Base-by-base conservation (phyloP, 2,329 filamentous ascomycete species). In the Corinectria fuckeliana region DNA sequence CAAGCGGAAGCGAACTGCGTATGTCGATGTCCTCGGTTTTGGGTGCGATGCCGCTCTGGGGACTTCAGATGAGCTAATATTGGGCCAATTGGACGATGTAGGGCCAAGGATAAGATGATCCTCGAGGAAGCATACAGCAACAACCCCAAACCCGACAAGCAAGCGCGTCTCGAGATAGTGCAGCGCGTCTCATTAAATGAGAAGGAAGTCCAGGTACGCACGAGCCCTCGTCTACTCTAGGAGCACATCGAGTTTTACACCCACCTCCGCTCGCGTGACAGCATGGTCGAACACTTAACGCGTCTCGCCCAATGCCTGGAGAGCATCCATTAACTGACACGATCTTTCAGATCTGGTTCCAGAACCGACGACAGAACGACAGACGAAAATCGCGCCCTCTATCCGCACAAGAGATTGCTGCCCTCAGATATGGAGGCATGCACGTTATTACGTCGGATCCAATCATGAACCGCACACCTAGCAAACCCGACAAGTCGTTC, bases 341-440 rank as follows among this genome's bases (percentile, higher is more conserved):
- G 38, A 23, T 55, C 20, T 44, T 48, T n/a, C 58, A 97, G 94
- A 97, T 97, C 69, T 98, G 94, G 94, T 97, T 97, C 78, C 94
- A 97, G 73, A 97, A 97, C 72, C 88, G 93, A 72, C 86, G 94
- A 66, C 94, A 98, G 76, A 97, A 96, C 76, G 92, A 96, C 75
- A 87, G 94, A 69, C 87, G 94, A 67, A 96, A 94, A 80, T 92
- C 92, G 55, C 90, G 91, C 68, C 93, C 93, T 45, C 83, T 96
- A 34, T 86, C 91, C 25, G 86, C 89, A 9, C 88, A 93, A 74
- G 92, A 95, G 74, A 84, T 94, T 54, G 87, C 84, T 63, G 84
- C 85, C 58, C 78, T 88, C 67, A 77, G 83, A 71, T 81, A 84
- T 71, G 80, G 85, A 45, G 81, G 80, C 66, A 79, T 86, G 74